phyloP scores from a whole-genome alignment of 1,139 yeast genomes.

The Blastobotrys petasosporus region DNA sequence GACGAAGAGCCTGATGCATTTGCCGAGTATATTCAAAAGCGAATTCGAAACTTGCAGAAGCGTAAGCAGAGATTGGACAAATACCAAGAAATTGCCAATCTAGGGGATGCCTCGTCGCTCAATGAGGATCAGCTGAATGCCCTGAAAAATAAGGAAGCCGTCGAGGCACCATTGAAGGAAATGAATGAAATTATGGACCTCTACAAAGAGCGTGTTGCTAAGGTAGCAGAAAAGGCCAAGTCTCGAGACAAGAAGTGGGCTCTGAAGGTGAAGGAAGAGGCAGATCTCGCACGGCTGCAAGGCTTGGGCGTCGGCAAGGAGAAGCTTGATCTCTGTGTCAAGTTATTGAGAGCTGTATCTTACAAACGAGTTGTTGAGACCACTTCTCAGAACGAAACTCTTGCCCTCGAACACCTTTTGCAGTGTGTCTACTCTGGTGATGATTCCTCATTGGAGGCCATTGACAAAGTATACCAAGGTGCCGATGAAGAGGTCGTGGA shows the following conservation, averaged over 20 bases:
- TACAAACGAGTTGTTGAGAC: slow-evolving; percentile 28
- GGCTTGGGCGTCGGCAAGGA: slow-evolving; percentile 24
- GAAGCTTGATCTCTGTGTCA: slow-evolving; percentile 25
- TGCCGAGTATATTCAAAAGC: slow-evolving; percentile 30
- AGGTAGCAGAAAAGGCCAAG: slow-evolving; percentile 14
- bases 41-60: slow-evolving; percentile 35
- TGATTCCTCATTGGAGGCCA: slow-evolving; percentile 30
- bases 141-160: slow-evolving; percentile 31
- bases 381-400: slow-evolving; percentile 22
- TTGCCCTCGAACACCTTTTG: slow-evolving; percentile 33
- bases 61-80: slow-evolving; percentile 34
- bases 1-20: slow-evolving; percentile 22
- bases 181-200: slow-evolving; percentile 29
- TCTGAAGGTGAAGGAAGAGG: slow-evolving; percentile 18
- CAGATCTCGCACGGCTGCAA: slow-evolving; percentile 18
- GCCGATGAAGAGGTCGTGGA: slow-evolving; percentile 24
- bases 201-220: slow-evolving; percentile 21
- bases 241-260: slow-evolving; percentile 14
- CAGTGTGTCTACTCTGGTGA: slow-evolving; percentile 32
- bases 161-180: slow-evolving; percentile 35
- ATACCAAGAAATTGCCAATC: slow-evolving; percentile 30
- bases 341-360: slow-evolving; percentile 34
- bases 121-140: slow-evolving; percentile 36
- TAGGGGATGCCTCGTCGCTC: slow-evolving; percentile 22
- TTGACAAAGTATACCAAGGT: slow-evolving; percentile 29